Base-by-base conservation (phyloP, 805 yeast genomes). In the Ogataea saltuana region DNA sequence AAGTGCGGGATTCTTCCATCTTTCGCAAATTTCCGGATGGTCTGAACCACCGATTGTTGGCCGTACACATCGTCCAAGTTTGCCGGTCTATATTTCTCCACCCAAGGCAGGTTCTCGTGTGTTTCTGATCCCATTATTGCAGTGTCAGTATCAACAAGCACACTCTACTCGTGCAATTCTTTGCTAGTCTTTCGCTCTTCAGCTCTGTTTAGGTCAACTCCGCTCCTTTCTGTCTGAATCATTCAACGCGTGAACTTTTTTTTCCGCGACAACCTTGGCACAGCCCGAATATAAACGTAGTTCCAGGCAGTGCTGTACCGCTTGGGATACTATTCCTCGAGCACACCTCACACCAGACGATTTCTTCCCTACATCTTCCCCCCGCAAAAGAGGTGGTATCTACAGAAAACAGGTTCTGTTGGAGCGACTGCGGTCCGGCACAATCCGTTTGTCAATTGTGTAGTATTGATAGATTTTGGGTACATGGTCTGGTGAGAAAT, bases 1-100 rank as follows among this genome's bases (percentile, higher is more conserved):
- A 93, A 68, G 67, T 93, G 99, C 2, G 99, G 99, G 27, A 91
- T 70, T 53, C 80, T 80, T 9, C 93, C 90, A 48, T 84, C 87
- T 47, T 80, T 76, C 13, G 90, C 89, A 63, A 91, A 93, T 59
- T 81, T 83, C 31, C 89, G 77, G 13, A 93, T 87, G 7, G 97
- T 91, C 25, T 77, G 75, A 6, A 93, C 88, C 22, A 89, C 88
- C 38, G 85, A 93, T 37, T 78, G 79, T 60, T 93, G 98, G 4
- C 99, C 99, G 56, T 88, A 81, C 8, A 93, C 91, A 35, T 93
- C 97, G 48, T 86, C 88, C 39, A 93, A 69, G 1, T 82, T 72
- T 25, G 71, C 69, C 0, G 99, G 99, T 50, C 99, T 81, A 64
- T 91, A 93, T 63, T 93, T 93, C 63, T 93, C 99, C 34, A 93